Evolutionary conservation across 208 protist species (phyloP), one percentile per base, ranked within the genome.

Genomic region (Crithidia expoeki): DNA sequence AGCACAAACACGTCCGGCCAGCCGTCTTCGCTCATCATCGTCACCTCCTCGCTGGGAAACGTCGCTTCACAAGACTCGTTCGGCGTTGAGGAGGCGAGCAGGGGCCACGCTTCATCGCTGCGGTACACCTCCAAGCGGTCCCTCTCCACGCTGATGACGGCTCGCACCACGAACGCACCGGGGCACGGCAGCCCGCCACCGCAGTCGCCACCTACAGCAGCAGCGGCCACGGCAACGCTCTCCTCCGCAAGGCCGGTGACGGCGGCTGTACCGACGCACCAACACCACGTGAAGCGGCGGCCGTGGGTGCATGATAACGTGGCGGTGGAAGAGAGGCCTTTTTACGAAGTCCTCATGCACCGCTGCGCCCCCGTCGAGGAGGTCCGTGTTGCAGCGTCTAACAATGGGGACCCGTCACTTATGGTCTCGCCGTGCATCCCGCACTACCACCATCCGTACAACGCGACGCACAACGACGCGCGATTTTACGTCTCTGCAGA

Each of bases 281-380:
- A 69, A 42, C 81, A 81, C 61, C 49, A 63, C 52, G 66, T 56
- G 42, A 56, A 64, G 63, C 56, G n/a, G 14, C 78, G 68, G 7
- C 21, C 68, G 40, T 85, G 80, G 80, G 75, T 80, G 76, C 58
- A 62, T 14, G 70, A 74, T 17, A 68, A 63, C 2, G 67, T 68
- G 27, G 32, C 64, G 17, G 71, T 78, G 34, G 74, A 85, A 50
- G 74, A 67, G 30, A 68, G 65, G 4, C 76, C 83, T 21, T 89
- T 89, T 52, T 89, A 73, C 74, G 61, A 70, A 42, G 69, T 89
- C 1, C 73, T 85, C 21, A 68, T 74, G 66, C 84, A 89, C 78
- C 62, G 40, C 44, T 81, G 74, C 68, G 19, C 17, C 19, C 63
- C 53, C 4, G 51, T 60, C 25, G 63, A 58, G 6, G 60, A 56